Base-by-base conservation (phyloP, 2,329 filamentous ascomycete genomes). In the Monosporascus sp. region DNA sequence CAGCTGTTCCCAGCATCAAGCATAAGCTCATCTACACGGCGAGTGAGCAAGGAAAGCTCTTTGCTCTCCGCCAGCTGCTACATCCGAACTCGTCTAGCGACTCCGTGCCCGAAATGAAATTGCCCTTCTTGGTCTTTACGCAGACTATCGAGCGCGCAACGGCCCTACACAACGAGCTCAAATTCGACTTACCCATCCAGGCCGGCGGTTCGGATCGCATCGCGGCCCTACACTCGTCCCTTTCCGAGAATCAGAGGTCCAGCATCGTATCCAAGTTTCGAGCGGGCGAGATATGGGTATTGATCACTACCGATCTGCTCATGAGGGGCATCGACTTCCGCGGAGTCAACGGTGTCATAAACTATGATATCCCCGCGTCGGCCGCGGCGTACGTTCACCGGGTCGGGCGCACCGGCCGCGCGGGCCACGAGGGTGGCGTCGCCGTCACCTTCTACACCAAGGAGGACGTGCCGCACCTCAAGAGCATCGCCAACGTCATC, bases 371-470 rank as follows among this genome's bases (percentile, higher is more conserved):
- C 8, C 94, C 94, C 0, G 90, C 86, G n/a, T 92, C 89, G 0
- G 88, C 88, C 5, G 93, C 92, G 0, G 85, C 84, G 1, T 99
- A 99, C 66, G 88, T 99, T 6, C 94, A 99, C 72, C 89, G 94
- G 11, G 91, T 94, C 0, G 94, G 94, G 0, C 83, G 94, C 47
- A 97, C 94, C 0, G 94, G 93, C 0, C 82, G 94, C 22, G 94
- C 92, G 0, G 94, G 94, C 0, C 82, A 92, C 24, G 84, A 89
- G 63, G 92, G 92, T 20, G 94, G 94, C 47, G 82, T 96, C 3
- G 92, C 91, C 0, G 87, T 99, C 1, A 99, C 94, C 0, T 87
- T 96, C 54, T 99, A 96, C 71, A 97, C 93, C 0, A 90, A 94
- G 68, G 94, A 97, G 56, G 94, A 99, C 65, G 87, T 97, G 4